Conservation (phyloP, 345 rosid species). For the Gossypium rotundifolium region DNA sequence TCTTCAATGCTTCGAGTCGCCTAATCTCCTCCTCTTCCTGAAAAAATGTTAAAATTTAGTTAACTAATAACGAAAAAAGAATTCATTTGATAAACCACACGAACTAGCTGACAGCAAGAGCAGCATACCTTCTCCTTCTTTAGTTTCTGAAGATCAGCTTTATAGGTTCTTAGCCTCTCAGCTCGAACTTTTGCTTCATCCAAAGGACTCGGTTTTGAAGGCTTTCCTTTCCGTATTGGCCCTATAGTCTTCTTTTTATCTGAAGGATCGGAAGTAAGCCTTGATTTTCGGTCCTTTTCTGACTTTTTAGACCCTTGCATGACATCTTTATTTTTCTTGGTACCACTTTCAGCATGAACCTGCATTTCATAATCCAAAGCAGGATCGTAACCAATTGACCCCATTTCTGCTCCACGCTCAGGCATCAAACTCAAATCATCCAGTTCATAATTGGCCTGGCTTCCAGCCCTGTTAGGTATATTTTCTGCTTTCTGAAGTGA, state of each 20-base stretch:
- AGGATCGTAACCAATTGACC: slow-evolving; percentile 60
- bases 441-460: slow-evolving; percentile 61
- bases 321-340: slow-evolving; percentile 37
- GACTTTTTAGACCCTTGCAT: slow-evolving; percentile 46
- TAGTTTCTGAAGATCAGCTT: slow-evolving; percentile 93
- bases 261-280: slow-evolving; percentile 33
- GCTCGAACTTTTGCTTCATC: slow-evolving; percentile 97
- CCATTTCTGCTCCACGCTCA: slow-evolving; percentile 57
- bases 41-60: slow-evolving; percentile 7
- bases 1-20: slow-evolving; percentile 71
- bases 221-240: slow-evolving; percentile 72
- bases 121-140: slow-evolving; percentile 80
- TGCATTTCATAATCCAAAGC: slow-evolving; percentile 73
- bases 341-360: slow-evolving; percentile 26
- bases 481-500: slow-evolving; percentile 36
- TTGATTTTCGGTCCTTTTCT: slow-evolving; percentile 57
- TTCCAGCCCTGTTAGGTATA: slow-evolving; percentile 27
- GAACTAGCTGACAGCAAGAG: neutral
- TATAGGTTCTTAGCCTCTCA: slow-evolving; percentile 75
- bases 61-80: neutral
- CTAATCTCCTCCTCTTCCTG: slow-evolving; percentile 78
- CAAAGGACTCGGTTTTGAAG: slow-evolving; percentile 73
- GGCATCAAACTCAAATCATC: slow-evolving; percentile 74
- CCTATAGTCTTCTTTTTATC: slow-evolving; percentile 69
- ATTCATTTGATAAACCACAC: neutral